Base-by-base conservation (phyloP, 768 basidiomycete genomes). In the Boletus barrowsii region DNA sequence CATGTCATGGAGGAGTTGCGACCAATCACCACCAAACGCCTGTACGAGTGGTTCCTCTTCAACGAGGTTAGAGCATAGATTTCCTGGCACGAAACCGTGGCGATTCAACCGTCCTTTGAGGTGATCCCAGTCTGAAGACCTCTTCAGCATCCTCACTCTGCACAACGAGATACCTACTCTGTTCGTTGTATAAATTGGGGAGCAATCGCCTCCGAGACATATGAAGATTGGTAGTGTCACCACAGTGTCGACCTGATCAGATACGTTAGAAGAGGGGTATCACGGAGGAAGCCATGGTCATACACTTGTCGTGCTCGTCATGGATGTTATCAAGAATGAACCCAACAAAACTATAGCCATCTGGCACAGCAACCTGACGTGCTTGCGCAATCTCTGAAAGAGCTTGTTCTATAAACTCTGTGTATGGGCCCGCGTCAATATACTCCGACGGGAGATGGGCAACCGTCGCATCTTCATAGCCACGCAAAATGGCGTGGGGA, bases 401-500 rank as follows among this genome's bases (percentile, higher is more conserved):
- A 14, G 55, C 32, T 5, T n/a, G 20, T 1, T 8, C 17, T 20
- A 47, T 10, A 18, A 56, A 58, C 10, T 13, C 1, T 14, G 14
- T 29, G 45, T 46, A 24, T 9, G 48, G 43, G 9, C 55, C 51
- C 20, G 47, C 32, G 8, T 22, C 26, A 7, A 47, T 15, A 17
- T 50, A n/a, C 35, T 15, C 33, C 7, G 4, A 51, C 4, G 40
- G 54, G 7, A 58, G 33, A 30, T 49, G 36, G 2, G 5, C 1
- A 0, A n/a, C 5, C 4, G 44, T 51, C 18, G 7, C 45, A 5
- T 58, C 55, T 43, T 56, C 49, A 29, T 46, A 32, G 29, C 56
- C 50, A 11, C 44, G 49, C 36, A 58, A 41, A 33, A 58, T 5
- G 18, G 22, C 7, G 18, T 51, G 54, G 10, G 57, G 57, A n/a